Evolutionary conservation across 2,329 filamentous ascomycete genomes (phyloP).

Genomic region (Cucurbitaria berberidis): DNA sequence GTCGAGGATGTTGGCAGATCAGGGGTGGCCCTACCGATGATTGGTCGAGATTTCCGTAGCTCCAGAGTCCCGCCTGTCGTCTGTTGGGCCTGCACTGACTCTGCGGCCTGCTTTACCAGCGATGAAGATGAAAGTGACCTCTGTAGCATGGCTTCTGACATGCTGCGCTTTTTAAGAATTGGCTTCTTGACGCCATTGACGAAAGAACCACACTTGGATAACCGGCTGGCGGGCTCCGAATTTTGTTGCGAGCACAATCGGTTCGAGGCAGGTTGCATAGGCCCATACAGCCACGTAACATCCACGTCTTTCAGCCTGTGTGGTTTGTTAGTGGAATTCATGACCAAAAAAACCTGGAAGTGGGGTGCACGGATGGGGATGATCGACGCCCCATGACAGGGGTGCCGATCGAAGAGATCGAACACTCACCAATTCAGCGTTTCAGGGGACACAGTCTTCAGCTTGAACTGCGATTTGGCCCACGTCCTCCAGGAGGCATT

Average conservation of each 20-base stretch:
- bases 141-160: conserved; percentile 94
- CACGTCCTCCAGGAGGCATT: conserved; percentile 98
- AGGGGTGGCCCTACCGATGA: conserved; percentile 67
- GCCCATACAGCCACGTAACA: conserved; percentile 96
- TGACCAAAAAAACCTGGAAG: conserved; percentile 13
- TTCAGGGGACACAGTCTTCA: conserved; percentile 88
- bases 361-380: conserved; percentile 34
- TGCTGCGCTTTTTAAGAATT: conserved; percentile 94
- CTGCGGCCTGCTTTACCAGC: conserved; percentile 85
- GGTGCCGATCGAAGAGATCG: conserved; percentile 27
- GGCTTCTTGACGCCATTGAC: conserved; percentile 74
- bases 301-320: conserved; percentile 93
- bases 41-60: conserved; percentile 59
- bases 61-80: conserved; percentile 57
- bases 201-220: conserved; percentile 71
- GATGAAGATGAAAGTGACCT: conserved; percentile 87
- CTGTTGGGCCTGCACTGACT: conserved; percentile 85
- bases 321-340: conserved; percentile 37
- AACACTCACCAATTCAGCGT: conserved; percentile 86
- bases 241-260: conserved; percentile 57
- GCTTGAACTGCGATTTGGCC: conserved; percentile 87
- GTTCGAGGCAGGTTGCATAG: conserved; percentile 75
- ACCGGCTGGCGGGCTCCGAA: conserved; percentile 59
- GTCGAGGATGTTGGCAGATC: conserved; percentile 73
- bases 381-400: conserved; percentile 34